Evolutionary conservation across 169 alveolate species (phyloP).

Genomic region (Cryptosporidium andersoni): DNA sequence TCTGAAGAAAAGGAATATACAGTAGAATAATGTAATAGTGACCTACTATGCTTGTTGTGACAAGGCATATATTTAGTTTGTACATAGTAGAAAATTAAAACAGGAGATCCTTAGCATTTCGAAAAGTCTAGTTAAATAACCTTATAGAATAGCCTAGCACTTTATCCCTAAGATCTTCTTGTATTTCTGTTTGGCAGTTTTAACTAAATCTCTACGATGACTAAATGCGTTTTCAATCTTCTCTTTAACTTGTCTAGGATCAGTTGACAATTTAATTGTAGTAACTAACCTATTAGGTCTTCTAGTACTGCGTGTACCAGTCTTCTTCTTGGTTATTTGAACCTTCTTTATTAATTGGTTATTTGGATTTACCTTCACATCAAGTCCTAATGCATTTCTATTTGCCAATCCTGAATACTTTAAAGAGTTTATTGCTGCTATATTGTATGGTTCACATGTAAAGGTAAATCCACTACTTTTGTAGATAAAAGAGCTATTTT

Average conservation of each 20-base stretch:
- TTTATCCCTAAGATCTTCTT: constrained; percentile 20
- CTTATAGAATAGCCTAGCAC: not conserved
- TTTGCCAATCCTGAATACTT: constrained; percentile 64
- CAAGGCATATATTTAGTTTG: too few species aligned
- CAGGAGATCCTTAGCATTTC: too few species aligned
- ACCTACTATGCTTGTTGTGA: too few species aligned
- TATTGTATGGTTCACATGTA: constrained; percentile 49
- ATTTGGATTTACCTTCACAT: constrained; percentile 22
- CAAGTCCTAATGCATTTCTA: constrained; percentile 38
- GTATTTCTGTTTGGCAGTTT: constrained; percentile 36
- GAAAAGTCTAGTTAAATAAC: too few species aligned
- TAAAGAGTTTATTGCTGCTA: constrained; percentile 11
- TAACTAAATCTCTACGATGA: constrained; percentile 18
- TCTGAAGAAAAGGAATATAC: too few species aligned
- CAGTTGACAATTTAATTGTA: constrained; percentile 26
- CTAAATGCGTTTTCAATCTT: constrained; percentile 22
- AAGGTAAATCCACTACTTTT: constrained; percentile 57
- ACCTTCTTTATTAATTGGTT: constrained; percentile 41
- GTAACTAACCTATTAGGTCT: constrained; percentile 43
- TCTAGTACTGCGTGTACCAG: constrained; percentile 28
- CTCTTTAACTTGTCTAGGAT: constrained; percentile 35
- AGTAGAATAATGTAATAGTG: too few species aligned
- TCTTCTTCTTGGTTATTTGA: constrained; percentile 14
- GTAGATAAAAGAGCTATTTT: constrained; percentile 49
- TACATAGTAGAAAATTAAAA: too few species aligned